A percentile compares a stretch with the other conserved stretches of the same genome.
Conservation (phyloP, 192 early-diverging fungal species). For the Linnemannia schmuckeri region DNA sequence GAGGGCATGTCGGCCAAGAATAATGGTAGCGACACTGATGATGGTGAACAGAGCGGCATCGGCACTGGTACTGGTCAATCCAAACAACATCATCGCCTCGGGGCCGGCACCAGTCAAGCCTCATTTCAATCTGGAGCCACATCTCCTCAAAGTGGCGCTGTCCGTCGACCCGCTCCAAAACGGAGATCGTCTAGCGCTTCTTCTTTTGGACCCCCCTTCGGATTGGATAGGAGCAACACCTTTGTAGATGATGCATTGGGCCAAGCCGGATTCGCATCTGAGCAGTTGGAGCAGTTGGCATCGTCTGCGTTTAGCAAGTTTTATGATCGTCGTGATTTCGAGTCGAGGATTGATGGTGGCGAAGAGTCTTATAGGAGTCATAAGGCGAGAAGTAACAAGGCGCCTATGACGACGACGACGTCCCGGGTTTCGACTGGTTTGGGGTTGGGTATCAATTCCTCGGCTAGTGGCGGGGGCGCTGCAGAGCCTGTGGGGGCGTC, state of each 20-base stretch:
- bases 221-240: conserved; percentile 20
- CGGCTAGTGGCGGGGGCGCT: not conserved
- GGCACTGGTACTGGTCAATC: not conserved
- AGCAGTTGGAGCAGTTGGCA: conserved; percentile 18
- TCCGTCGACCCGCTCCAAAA: not conserved
- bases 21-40: not conserved
- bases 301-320: conserved; percentile 28
- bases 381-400: not conserved
- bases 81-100: not conserved
- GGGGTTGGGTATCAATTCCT: not conserved
- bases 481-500: not conserved
- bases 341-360: conserved; percentile 30
- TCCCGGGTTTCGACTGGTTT: not conserved
- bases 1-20: not conserved
- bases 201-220: not conserved
- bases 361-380: not conserved
- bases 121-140: not conserved
- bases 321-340: conserved; percentile 52
- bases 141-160: not conserved
- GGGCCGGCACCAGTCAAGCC: not conserved
- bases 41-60: not conserved
- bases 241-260: conserved; percentile 41
- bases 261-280: conserved; percentile 27
- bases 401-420: not conserved
- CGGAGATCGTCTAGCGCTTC: not conserved